Percentiles rank a stretch among this genome's conserved stretches.
phyloP scores from a whole-genome alignment of 768 basidiomycete genomes.

The Gymnopilus dilepis region DNA sequence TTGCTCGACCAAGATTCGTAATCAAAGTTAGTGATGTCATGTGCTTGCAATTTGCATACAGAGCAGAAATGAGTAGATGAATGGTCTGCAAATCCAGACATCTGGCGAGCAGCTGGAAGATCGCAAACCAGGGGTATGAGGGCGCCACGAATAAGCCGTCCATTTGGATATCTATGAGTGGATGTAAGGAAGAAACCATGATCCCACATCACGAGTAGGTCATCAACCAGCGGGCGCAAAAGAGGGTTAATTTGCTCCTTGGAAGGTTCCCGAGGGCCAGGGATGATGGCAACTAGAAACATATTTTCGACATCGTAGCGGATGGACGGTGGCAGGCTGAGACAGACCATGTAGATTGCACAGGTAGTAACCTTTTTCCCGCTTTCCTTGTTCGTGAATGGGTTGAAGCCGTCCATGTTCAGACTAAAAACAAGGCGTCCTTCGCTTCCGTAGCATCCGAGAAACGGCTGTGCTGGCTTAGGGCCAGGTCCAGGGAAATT shows the following conservation, averaged over 20 bases:
- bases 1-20: conserved; percentile 20
- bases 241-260: conserved; percentile 40
- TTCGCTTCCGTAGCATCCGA: conserved; percentile 17
- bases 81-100: conserved; percentile 28
- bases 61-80: conserved; percentile 27
- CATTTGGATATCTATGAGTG: conserved; percentile 26
- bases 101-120: conserved; percentile 34
- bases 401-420: conserved; percentile 24
- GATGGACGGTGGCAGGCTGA: conserved; percentile 38
- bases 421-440: conserved; percentile 30
- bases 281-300: conserved; percentile 24
- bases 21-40: conserved; percentile 32
- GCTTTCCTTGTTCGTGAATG: conserved; percentile 30
- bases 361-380: conserved; percentile 29
- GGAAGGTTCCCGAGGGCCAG: conserved; percentile 35
- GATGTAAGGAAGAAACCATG: conserved; percentile 31
- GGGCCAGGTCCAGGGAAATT: conserved; percentile 14
- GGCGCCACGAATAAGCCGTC: conserved; percentile 33
- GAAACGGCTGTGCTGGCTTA: conserved; percentile 16
- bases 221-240: conserved; percentile 40
- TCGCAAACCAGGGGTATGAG: conserved; percentile 40
- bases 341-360: conserved; percentile 34
- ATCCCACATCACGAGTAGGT: conserved; percentile 36
- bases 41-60: conserved; percentile 19
- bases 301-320: conserved; percentile 39